These are phyloP conservation scores for Colletotrichum shisoi DNA, from an alignment of 2,329 filamentous ascomycete genomes.

Conservation along the genomic window DNA sequence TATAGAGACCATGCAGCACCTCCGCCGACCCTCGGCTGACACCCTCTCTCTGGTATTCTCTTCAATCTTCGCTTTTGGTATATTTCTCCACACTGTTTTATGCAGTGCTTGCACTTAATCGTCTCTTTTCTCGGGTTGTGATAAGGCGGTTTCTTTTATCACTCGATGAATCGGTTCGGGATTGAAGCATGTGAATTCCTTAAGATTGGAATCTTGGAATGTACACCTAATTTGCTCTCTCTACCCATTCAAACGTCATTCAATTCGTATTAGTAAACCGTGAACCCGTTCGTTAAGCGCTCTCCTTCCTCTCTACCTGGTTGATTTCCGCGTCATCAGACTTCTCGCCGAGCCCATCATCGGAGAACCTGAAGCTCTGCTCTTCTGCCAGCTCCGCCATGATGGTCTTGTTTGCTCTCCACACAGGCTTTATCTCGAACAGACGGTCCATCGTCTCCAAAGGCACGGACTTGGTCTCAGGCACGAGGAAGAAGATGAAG, in stretches of 20 bases:
- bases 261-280: conserved; percentile 35
- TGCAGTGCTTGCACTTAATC: neutral
- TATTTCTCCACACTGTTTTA: neutral
- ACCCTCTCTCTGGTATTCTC: neutral
- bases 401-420: conserved; percentile 54
- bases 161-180: conserved; percentile 24
- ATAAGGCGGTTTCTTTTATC: neutral
- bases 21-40: neutral
- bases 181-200: conserved; percentile 26
- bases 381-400: conserved; percentile 55
- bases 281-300: conserved; percentile 29
- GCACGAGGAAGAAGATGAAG: conserved; percentile 69
- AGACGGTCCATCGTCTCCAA: conserved; percentile 71
- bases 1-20: neutral
- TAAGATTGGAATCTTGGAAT: conserved; percentile 23
- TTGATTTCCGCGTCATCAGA: conserved; percentile 39
- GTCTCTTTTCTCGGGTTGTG: neutral
- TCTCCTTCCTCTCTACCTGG: conserved; percentile 41
- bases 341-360: conserved; percentile 44
- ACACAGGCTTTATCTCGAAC: conserved; percentile 60
- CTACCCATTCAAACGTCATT: conserved; percentile 32
- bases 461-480: conserved; percentile 72
- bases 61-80: neutral
- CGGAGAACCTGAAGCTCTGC: conserved; percentile 47
- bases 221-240: neutral